Base-by-base conservation (phyloP, 2,329 filamentous ascomycete genomes). In the Arthrobotrys conoides region DNA sequence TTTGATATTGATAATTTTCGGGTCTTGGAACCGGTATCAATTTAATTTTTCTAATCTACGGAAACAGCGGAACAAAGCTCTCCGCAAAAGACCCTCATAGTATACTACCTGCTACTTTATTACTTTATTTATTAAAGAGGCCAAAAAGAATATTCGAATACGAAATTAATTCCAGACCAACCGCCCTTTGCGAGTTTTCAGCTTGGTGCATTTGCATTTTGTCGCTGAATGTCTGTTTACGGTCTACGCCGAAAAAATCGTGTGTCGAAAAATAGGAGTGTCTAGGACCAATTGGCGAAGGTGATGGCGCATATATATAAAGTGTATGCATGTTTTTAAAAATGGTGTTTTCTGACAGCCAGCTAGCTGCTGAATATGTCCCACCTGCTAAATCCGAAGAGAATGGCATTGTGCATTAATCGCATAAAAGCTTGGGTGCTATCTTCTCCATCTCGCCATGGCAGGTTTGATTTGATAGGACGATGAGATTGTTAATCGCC, bases 401-500 rank as follows among this genome's bases (percentile, higher is more conserved):
- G 33, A 61, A 61, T 61, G 57, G 57, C 33, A 61, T 61, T 61
- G 57, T 14, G 53, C 57, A 61, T 61, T 24, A 44, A 61, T 12
- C 57, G 57, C 57, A 61, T 61, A 30, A 61, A 61, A 61, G 57
- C 57, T 61, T 61, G 57, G 33, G 33, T 61, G 33, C 4, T 38
- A 36, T 59, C 53, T 59, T 59, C 14, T 24, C 53, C 53, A 57
- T 57, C 53, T 57, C 22, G 9, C 49, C 20, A 53, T 63, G 67
- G 59, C 67, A 18, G 44, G 38, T 71, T 30, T 14, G 48, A 69
- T 59, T 69, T 24, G 66, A 69, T 33, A 27, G 55, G 59, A 48
- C 44, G 57, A 71, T 71, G 68, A 44, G 57, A 64, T 10, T 55
- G 27, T 71, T 61, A 27, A 48, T 44, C 55, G 51, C 49, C 51